Evolutionary conservation across 2,329 filamentous ascomycete genomes (phyloP), one percentile per base, ranked within the genome.

Genomic region (Penicillium brasilianum): DNA sequence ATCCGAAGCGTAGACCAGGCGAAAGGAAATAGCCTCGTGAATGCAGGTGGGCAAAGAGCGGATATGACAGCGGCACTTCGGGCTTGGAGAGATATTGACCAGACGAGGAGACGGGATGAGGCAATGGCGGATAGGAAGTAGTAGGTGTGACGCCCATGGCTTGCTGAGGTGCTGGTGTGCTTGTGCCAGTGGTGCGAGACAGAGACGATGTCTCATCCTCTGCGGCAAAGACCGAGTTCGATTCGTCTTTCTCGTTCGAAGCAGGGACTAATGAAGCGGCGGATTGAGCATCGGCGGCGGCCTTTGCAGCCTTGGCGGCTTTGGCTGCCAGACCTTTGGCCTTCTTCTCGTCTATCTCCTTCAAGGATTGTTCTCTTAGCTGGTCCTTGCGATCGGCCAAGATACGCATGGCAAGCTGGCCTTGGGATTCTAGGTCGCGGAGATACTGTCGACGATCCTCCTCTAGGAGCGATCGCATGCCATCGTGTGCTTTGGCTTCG

Each of bases 1-100:
- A 96, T 28, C 95, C 95, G 72, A 99, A 99, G 28, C 95, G 91
- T 55, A 99, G 84, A 9, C 95, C 95, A 1, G 95, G 95, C 57
- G 93, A 93, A 72, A 95, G 88, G 79, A 90, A 98, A 78, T 94
- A 97, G 53, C 90, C 91, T 18, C 85, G 83, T 8, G 84, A 82
- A 72, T 97, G 91, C 28, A 99, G 82, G 73, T 95, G 89, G 37
- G 86, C 87, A 77, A 92, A 97, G 22, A 98, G 81, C 2, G 91
- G 87, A 68, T 92, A 93, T 2, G 87, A 88, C 2, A 75, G 60
- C 4, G 79, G 79, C 30, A 80, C 78, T 37, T 73, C 63, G 6
- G 77, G 77, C 18, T 77, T 61, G 18, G 71, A 55, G 36, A 75
- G 61, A 18, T 69, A 57, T 54, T 71, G 64, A 37, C 67, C 58